Percentiles rank a stretch among this genome's conserved stretches.
Conservation (phyloP, 2,329 filamentous ascomycete genomes). For the Neobulgaria alba region DNA sequence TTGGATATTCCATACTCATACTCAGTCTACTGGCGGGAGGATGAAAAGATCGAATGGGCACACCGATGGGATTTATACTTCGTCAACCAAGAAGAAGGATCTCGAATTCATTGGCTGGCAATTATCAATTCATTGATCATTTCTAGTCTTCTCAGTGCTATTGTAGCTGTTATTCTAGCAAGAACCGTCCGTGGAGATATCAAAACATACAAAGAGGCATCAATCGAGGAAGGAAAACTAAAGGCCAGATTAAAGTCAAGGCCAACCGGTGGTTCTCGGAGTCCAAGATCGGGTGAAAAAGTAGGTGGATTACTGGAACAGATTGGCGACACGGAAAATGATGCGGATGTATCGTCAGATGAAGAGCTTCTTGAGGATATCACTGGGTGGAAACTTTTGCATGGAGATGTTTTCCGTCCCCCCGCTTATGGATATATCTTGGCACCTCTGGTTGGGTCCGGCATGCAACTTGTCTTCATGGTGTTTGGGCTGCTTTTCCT, state of each 20-base stretch:
- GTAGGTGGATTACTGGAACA: slow-evolving; percentile 52
- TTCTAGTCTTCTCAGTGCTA: slow-evolving; percentile 66
- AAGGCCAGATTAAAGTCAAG: slow-evolving; percentile 41
- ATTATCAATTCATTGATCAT: slow-evolving; percentile 84
- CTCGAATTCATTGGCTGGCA: slow-evolving; percentile 77
- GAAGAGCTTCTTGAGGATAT: slow-evolving; percentile 70
- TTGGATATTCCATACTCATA: slow-evolving; percentile 78
- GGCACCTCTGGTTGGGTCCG: slow-evolving; percentile 74
- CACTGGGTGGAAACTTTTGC: slow-evolving; percentile 80
- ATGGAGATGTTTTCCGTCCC: slow-evolving; percentile 78
- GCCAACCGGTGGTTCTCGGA: slow-evolving; percentile 32
- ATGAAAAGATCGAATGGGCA: slow-evolving; percentile 70
- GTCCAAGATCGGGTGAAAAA: slow-evolving; percentile 43
- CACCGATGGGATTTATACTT: slow-evolving; percentile 87
- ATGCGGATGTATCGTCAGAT: slow-evolving; percentile 50
- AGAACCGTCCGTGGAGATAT: slow-evolving; percentile 73
- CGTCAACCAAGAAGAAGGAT: slow-evolving; percentile 75
- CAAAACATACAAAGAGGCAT: slow-evolving; percentile 60
- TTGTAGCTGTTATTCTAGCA: slow-evolving; percentile 72
- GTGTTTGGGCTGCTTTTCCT: slow-evolving; percentile 61
- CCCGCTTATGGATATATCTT: slow-evolving; percentile 64
- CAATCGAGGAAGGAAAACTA: slow-evolving; percentile 57
- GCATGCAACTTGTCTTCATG: slow-evolving; percentile 82
- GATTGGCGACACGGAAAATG: slow-evolving; percentile 42
- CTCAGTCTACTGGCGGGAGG: slow-evolving; percentile 83